These are phyloP conservation scores for Brettanomyces sp. DNA, from an alignment of 805 yeast genomes.

Conservation along the genomic window DNA sequence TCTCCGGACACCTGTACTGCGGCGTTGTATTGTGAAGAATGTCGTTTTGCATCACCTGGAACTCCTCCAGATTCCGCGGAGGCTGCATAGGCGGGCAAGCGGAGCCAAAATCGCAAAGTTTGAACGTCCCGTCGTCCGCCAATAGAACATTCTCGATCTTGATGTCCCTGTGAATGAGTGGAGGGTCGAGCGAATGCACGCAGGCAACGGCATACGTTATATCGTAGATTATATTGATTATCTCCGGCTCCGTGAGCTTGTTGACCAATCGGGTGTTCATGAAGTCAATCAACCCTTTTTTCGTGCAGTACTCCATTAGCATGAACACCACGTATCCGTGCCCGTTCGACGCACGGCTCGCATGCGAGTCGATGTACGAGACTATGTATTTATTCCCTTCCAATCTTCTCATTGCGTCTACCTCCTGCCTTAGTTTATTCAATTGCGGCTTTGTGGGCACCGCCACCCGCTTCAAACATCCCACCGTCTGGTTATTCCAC, in stretches of 20 bases:
- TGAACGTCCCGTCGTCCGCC: constrained; percentile 47
- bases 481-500: constrained; percentile 32
- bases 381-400: constrained; percentile 52
- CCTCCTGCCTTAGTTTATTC: constrained; percentile 59
- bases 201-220: constrained; percentile 66
- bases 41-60: constrained; percentile 53
- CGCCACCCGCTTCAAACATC: constrained; percentile 65
- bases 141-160: constrained; percentile 75
- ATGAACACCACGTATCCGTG: constrained; percentile 67
- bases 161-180: constrained; percentile 65
- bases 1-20: constrained; percentile 78
- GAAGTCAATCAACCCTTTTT: constrained; percentile 68
- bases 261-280: constrained; percentile 66
- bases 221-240: constrained; percentile 59
- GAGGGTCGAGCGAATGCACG: constrained; percentile 53
- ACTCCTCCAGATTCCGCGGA: constrained; percentile 54
- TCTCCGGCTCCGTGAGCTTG: constrained; percentile 59
- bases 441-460: constrained; percentile 66
- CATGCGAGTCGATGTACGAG: constrained; percentile 66
- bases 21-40: constrained; percentile 76
- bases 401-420: constrained; percentile 66
- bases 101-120: constrained; percentile 78
- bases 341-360: constrained; percentile 37
- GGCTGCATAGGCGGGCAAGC: constrained; percentile 57
- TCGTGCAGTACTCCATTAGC: constrained; percentile 71